Percentiles rank a stretch among this genome's conserved stretches.
Evolutionary conservation across 352 stramenopile genomes (phyloP).

Genomic region (Thraustochytrium sp.): DNA sequence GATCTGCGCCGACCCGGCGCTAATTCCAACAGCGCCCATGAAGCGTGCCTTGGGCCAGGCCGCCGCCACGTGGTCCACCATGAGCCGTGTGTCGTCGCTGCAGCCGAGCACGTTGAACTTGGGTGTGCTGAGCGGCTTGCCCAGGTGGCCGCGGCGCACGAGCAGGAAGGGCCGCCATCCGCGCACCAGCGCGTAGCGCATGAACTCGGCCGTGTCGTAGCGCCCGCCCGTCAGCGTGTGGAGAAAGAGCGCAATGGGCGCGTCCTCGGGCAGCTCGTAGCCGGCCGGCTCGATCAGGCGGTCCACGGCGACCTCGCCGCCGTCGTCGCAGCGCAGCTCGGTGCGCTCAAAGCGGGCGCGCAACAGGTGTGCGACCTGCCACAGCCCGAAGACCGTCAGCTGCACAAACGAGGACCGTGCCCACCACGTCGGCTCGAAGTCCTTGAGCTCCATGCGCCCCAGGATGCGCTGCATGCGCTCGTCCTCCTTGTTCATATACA

Average conservation of each 20-base stretch:
- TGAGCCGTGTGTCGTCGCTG: conserved; percentile 18
- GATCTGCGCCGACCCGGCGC: not conserved
- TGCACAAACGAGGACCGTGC: not conserved
- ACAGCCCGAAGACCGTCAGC: not conserved
- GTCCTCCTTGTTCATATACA: not conserved
- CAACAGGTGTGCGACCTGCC: not conserved
- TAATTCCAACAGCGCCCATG: conserved; percentile 4
- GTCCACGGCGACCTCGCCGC: conserved; percentile 19
- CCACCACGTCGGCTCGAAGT: conserved; percentile 4
- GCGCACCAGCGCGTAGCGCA: not conserved
- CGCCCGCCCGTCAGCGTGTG: conserved; percentile 10
- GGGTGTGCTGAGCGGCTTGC: not conserved
- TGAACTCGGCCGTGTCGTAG: conserved; percentile 19
- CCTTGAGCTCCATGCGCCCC: not conserved
- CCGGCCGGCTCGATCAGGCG: not conserved
- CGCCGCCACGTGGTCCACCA: not conserved
- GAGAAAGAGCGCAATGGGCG: conserved; percentile 8
- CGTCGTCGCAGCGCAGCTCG: not conserved
- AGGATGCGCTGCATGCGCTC: not conserved
- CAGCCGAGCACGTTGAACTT: conserved; percentile 23
- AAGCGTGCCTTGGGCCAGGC: not conserved
- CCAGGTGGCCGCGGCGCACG: not conserved
- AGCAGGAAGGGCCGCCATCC: conserved; percentile 7
- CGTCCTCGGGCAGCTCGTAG: conserved; percentile 1
- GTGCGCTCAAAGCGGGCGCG: not conserved